Percentiles rank a stretch among this genome's conserved stretches.
Evolutionary conservation across 78 protist species (phyloP).

Genomic region (Dictyostelium capitatum): DNA sequence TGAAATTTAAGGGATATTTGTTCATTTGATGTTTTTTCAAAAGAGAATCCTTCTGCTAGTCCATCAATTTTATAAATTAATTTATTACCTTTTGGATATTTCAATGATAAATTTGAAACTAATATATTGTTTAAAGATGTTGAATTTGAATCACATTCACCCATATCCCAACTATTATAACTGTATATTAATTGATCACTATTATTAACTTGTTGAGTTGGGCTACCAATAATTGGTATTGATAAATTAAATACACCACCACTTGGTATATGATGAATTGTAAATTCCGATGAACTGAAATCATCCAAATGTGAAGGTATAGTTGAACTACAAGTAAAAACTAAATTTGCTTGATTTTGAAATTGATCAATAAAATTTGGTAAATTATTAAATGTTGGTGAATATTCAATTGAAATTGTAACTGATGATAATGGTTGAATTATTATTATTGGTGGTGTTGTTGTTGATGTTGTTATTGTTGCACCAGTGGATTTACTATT

Average conservation of each 20-base stretch:
- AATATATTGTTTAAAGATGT: neutral
- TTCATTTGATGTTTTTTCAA: neutral
- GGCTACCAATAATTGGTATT: conserved; percentile 1
- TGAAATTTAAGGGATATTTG: conserved; percentile 11
- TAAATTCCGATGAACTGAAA: neutral
- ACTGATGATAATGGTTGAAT: neutral
- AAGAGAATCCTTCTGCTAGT: conserved; percentile 22
- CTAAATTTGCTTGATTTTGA: neutral
- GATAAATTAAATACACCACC: neutral
- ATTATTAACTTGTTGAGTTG: neutral
- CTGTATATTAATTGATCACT: neutral
- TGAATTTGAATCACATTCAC: neutral
- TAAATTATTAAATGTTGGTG: conserved; percentile 16
- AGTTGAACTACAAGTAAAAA: neutral
- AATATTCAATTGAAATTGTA: neutral
- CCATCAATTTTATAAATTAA: neutral
- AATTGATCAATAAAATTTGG: neutral
- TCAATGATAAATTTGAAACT: neutral
- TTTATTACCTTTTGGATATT: neutral
- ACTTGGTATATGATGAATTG: neutral
- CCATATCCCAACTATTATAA: conserved; percentile 50
- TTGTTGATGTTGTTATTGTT: neutral
- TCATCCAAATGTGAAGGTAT: neutral
- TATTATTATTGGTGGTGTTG: neutral
- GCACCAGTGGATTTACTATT: neutral